These are phyloP conservation scores for Hanseniaspora vineae DNA, from an alignment of 805 yeast genomes.

Conservation along the genomic window DNA sequence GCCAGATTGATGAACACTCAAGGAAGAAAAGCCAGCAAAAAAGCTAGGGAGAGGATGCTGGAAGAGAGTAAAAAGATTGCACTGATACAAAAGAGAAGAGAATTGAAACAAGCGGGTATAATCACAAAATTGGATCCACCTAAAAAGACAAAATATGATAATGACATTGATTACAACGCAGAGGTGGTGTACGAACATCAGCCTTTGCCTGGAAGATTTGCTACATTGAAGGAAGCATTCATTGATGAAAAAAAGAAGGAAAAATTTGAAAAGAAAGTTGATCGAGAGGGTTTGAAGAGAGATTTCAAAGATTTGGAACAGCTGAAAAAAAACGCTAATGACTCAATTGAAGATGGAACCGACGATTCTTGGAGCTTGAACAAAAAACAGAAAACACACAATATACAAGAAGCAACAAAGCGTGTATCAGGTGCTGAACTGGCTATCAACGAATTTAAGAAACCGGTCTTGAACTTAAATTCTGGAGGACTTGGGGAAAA, in stretches of 20 bases:
- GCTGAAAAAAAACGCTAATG: slow-evolving; percentile 12
- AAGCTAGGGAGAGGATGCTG: slow-evolving; percentile 71
- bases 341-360: neutral
- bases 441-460: slow-evolving; percentile 11
- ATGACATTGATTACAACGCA: slow-evolving; percentile 68
- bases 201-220: slow-evolving; percentile 59
- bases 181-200: slow-evolving; percentile 69
- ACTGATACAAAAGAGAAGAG: slow-evolving; percentile 64
- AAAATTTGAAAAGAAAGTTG: slow-evolving; percentile 33
- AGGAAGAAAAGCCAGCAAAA: slow-evolving; percentile 89
- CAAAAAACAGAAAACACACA: neutral
- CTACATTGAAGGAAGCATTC: slow-evolving; percentile 44
- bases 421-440: slow-evolving; percentile 8
- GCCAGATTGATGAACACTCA: slow-evolving; percentile 86
- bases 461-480: slow-evolving; percentile 17
- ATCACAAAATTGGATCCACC: slow-evolving; percentile 35
- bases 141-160: slow-evolving; percentile 35
- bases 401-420: neutral
- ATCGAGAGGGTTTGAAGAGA: slow-evolving; percentile 32
- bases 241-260: slow-evolving; percentile 26
- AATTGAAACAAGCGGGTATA: slow-evolving; percentile 68
- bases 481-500: neutral
- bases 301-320: slow-evolving; percentile 21
- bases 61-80: slow-evolving; percentile 71
- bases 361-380: neutral